Evolutionary conservation across 2,329 filamentous ascomycete genomes (phyloP), one percentile per base, ranked within the genome.

Genomic region (Botryotinia narcissicola): DNA sequence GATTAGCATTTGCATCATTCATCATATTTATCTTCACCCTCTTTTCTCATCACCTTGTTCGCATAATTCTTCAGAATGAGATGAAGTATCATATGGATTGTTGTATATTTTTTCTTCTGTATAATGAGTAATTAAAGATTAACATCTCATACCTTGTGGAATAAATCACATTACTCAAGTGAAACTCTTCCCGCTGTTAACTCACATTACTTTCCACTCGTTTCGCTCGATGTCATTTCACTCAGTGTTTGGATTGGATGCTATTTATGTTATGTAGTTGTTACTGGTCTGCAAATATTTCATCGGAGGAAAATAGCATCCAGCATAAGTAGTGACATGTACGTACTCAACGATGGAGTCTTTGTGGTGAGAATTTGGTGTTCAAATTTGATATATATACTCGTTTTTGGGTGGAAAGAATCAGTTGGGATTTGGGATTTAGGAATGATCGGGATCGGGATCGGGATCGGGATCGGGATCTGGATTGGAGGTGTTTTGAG

Each of bases 251-350:
- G n/a, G 48, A n/a, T n/a, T 54, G n/a, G 25, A n/a, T n/a, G 10
- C 12, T 12, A 16, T 54, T 0, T n/a, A 54, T 14, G 37, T 16
- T 42, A 42, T 14, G 40, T 14, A 42, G 25, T 25, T n/a, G 2
- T 51, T 2, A 16, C 25, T 12, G n/a, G 0, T 7, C 25, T 12
- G n/a, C 1, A n/a, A 6, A n/a, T 25, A n/a, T 7, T 4, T 6
- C 25, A n/a, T n/a, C 48, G n/a, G 1, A 51, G 16, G 16, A 4
- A 3, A n/a, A n/a, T 14, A 4, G 6, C 3, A n/a, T 54, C 12
- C 25, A 6, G 16, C 5, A 16, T 54, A 40, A 2, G 10, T 37
- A 12, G 22, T 42, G 4, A 12, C 5, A 12, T 12, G 22, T 54
- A n/a, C 25, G 22, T 51, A n/a, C 25, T n/a, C 4, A 54, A 54